These are phyloP conservation scores for Camellia granthamiana DNA, from an alignment of 148 eudicot species.

Conservation along the genomic window DNA sequence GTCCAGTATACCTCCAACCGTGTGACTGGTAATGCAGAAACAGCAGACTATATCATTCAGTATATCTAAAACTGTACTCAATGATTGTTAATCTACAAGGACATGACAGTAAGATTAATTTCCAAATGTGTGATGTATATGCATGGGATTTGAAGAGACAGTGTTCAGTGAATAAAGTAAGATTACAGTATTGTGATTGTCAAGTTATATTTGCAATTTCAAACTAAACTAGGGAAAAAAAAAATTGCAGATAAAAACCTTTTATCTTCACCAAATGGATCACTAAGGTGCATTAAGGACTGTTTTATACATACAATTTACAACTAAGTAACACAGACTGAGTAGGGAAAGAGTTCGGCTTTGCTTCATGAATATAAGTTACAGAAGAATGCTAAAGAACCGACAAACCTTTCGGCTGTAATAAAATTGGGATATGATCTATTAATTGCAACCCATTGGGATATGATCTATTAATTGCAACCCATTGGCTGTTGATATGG, in stretches of 20 bases:
- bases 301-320: background rate
- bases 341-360: background rate
- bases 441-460: conserved; percentile 3
- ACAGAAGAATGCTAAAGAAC: background rate
- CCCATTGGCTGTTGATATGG: background rate
- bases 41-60: conserved; percentile 27
- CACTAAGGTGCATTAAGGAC: background rate
- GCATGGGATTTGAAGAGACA: too few relatives aligned
- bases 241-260: background rate
- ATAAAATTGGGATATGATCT: background rate
- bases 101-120: background rate
- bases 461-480: background rate
- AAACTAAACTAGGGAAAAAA: background rate
- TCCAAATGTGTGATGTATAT: background rate
- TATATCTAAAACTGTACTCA: background rate
- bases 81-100: background rate
- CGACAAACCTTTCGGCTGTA: background rate
- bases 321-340: background rate
- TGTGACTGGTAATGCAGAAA: conserved; percentile 30
- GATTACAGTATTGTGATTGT: background rate
- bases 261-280: background rate
- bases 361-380: background rate
- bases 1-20: conserved; percentile 60
- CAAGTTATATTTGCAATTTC: background rate
- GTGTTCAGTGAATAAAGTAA: background rate